A percentile compares a stretch with the other conserved stretches of the same genome.
These are phyloP conservation scores for Ophiostoma tasmaniense DNA, from an alignment of 2,329 filamentous ascomycete genomes.

Conservation along the genomic window DNA sequence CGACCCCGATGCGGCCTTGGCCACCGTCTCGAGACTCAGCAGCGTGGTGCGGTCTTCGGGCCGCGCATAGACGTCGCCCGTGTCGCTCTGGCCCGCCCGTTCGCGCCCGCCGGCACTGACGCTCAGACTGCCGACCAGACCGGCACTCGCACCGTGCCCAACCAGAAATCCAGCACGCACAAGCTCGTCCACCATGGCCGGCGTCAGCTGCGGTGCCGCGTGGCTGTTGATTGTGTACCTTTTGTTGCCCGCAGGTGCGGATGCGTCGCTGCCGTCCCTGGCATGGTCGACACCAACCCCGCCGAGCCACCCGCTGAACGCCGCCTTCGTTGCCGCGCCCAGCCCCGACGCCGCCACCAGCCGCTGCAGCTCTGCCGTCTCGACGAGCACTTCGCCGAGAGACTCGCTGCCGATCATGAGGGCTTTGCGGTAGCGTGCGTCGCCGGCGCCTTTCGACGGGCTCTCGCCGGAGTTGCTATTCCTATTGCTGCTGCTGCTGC, in stretches of 20 bases:
- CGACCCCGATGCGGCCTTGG: conserved; percentile 58
- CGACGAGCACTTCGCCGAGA: conserved; percentile 52
- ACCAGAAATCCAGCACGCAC: conserved; percentile 62
- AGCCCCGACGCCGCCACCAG: conserved; percentile 34
- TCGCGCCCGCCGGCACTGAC: conserved; percentile 22
- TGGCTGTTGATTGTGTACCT: conserved; percentile 20
- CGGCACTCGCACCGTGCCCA: conserved; percentile 28
- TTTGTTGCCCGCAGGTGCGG: conserved; percentile 11
- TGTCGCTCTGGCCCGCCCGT: conserved; percentile 21
- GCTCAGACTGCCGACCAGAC: conserved; percentile 15
- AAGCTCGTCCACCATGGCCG: conserved; percentile 46
- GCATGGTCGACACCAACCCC: too few relatives aligned
- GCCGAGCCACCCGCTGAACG: conserved; percentile 47
- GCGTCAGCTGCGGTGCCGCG: conserved; percentile 28
- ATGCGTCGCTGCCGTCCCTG: conserved; percentile 25
- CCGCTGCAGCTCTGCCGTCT: conserved; percentile 46
- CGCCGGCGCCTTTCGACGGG: conserved; percentile 32
- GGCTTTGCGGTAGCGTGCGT: conserved; percentile 42
- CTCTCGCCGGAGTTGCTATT: neutral
- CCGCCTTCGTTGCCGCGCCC: conserved; percentile 36
- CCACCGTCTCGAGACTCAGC: conserved; percentile 53
- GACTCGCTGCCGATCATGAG: conserved; percentile 18
- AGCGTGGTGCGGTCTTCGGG: conserved; percentile 48
- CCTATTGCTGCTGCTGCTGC: conserved; percentile 27
- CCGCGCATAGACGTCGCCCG: conserved; percentile 33